These are phyloP conservation scores for Rachicladosporium sp. DNA, from an alignment of 2,329 filamentous ascomycete genomes.

Conservation along the genomic window DNA sequence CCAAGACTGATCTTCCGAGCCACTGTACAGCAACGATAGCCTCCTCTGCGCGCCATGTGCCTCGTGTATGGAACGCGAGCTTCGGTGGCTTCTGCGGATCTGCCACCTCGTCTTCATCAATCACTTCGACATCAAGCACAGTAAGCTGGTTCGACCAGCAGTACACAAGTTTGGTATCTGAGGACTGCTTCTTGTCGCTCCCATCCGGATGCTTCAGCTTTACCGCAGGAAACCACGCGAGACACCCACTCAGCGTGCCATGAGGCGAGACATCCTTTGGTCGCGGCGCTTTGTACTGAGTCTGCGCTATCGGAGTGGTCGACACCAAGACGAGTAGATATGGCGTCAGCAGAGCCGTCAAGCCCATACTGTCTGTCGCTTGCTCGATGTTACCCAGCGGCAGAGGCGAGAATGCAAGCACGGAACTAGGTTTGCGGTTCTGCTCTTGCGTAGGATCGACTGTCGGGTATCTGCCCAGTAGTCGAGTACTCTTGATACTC, in stretches of 20 bases:
- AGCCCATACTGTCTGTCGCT: slow-evolving; percentile 70
- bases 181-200: slow-evolving; percentile 50
- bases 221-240: slow-evolving; percentile 96
- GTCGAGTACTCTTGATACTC: slow-evolving; percentile 76
- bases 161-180: slow-evolving; percentile 81
- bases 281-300: slow-evolving; percentile 82
- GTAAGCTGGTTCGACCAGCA: slow-evolving; percentile 99
- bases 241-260: slow-evolving; percentile 80
- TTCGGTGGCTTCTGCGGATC: slow-evolving; percentile 67
- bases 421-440: slow-evolving; percentile 78
- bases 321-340: slow-evolving; percentile 95
- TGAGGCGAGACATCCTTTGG: slow-evolving; percentile 87
- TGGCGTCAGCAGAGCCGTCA: slow-evolving; percentile 91
- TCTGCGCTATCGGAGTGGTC: slow-evolving; percentile 89
- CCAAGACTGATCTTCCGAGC: slow-evolving; percentile 85
- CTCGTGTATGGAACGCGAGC: slow-evolving; percentile 69
- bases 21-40: slow-evolving; percentile 94
- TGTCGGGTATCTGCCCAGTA: slow-evolving; percentile 81
- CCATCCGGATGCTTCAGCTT: slow-evolving; percentile 58
- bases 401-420: slow-evolving; percentile 79
- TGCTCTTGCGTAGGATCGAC: slow-evolving; percentile 50
- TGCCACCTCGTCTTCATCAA: slow-evolving; percentile 41
- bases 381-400: slow-evolving; percentile 92
- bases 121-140: slow-evolving; percentile 74
- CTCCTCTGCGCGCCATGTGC: slow-evolving; percentile 86